A percentile compares a stretch with the other conserved stretches of the same genome.
These are phyloP conservation scores for Roridomyces roridus DNA, from an alignment of 768 basidiomycete species.

Conservation along the genomic window DNA sequence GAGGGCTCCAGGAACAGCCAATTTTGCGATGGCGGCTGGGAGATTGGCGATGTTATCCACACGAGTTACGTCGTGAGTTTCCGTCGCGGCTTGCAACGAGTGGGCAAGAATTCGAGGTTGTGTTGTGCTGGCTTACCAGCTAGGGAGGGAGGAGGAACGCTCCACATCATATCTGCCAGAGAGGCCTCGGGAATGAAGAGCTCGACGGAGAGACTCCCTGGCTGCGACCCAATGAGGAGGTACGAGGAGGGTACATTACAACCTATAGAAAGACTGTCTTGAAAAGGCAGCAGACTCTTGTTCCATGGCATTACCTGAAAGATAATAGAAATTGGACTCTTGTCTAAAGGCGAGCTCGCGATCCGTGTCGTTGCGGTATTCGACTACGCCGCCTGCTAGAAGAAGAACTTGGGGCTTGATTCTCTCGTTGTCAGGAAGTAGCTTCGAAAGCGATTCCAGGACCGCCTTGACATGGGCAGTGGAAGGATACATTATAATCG, in stretches of 20 bases:
- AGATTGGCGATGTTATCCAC: constrained; percentile 59
- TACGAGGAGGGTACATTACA: constrained; percentile 77
- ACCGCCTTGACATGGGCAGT: constrained; percentile 59
- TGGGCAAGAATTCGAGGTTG: too few species aligned
- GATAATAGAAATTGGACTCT: constrained; percentile 90
- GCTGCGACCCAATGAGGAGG: constrained; percentile 64
- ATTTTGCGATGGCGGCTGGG: constrained; percentile 48
- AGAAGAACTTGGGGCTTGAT: constrained; percentile 74
- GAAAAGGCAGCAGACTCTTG: too few species aligned
- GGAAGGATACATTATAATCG: constrained; percentile 40
- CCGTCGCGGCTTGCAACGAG: constrained; percentile 33
- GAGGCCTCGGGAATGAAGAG: constrained; percentile 84
- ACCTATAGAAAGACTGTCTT: too few species aligned
- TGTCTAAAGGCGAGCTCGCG: constrained; percentile 71
- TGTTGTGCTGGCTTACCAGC: constrained; percentile 34
- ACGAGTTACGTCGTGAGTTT: constrained; percentile 65
- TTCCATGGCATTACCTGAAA: too few species aligned
- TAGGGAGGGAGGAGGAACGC: constrained; percentile 75
- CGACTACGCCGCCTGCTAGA: constrained; percentile 66
- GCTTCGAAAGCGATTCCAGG: constrained; percentile 53
- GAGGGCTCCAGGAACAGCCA: constrained; percentile 58
- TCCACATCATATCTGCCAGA: constrained; percentile 85
- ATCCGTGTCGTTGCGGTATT: constrained; percentile 84
- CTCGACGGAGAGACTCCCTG: constrained; percentile 53
- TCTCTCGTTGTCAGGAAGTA: constrained; percentile 55